Conservation (phyloP, 2,329 filamentous ascomycete genomes). For the Xylariaceae sp. region DNA sequence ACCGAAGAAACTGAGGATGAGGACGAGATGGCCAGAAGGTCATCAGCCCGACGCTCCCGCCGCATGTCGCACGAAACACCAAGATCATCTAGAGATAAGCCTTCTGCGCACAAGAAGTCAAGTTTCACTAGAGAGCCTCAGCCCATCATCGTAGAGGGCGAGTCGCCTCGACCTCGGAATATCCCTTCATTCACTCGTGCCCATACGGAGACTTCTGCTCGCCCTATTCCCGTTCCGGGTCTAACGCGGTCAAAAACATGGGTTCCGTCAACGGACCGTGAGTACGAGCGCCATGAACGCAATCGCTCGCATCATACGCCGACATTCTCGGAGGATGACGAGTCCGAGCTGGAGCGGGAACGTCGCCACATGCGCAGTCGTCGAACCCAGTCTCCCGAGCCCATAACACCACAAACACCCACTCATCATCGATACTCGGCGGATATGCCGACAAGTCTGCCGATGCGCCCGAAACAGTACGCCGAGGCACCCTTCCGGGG, state of each 20-base stretch:
- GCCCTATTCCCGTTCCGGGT: constrained; percentile 19
- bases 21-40: constrained; percentile 26
- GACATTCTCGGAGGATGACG: constrained; percentile 21
- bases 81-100: constrained; percentile 29
- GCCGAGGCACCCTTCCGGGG: constrained; percentile 14
- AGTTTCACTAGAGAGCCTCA: constrained; percentile 22
- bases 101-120: constrained; percentile 27
- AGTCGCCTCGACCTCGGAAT: constrained; percentile 11
- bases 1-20: constrained; percentile 24
- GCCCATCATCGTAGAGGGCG: constrained; percentile 23
- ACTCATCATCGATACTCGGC: constrained; percentile 14
- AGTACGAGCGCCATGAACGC: constrained; percentile 23
- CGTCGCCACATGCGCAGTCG: constrained; percentile 23
- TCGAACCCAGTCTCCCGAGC: constrained; percentile 25
- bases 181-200: constrained; percentile 22
- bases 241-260: constrained; percentile 25
- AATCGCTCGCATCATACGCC: constrained; percentile 11
- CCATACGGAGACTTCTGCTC: constrained; percentile 26
- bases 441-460: constrained; percentile 13
- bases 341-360: constrained; percentile 27
- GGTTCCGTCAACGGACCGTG: constrained; percentile 18
- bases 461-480: constrained; percentile 18
- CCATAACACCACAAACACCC: constrained; percentile 9
- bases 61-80: constrained; percentile 30
- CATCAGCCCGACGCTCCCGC: constrained; percentile 24